These are phyloP conservation scores for Kandelia obovata DNA, from an alignment of 345 rosid genomes.

Conservation along the genomic window DNA sequence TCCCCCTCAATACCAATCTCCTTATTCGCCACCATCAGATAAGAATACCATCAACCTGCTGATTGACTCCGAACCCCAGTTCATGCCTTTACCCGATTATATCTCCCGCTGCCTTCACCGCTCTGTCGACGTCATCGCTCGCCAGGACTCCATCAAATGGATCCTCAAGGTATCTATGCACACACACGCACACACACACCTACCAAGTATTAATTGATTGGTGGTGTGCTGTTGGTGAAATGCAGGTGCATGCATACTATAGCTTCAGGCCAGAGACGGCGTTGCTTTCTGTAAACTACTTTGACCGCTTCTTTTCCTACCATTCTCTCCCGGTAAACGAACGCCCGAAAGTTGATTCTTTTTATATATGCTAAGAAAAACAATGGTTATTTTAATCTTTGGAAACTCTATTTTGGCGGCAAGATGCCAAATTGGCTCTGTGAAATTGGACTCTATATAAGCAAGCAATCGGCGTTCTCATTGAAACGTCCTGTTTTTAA, in stretches of 20 bases:
- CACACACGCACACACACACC: not conserved
- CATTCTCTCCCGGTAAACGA: constrained; percentile 39
- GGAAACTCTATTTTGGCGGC: too few species aligned
- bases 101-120: constrained; percentile 40
- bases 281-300: constrained; percentile 50
- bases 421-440: too few species aligned
- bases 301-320: constrained; percentile 61
- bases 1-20: constrained; percentile 3
- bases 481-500: too few species aligned
- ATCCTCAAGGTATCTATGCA: constrained; percentile 40
- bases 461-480: too few species aligned
- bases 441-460: too few species aligned
- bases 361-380: too few species aligned
- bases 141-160: constrained; percentile 69
- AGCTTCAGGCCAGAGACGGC: constrained; percentile 48
- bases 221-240: not conserved
- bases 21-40: constrained; percentile 20
- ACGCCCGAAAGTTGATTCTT: too few species aligned
- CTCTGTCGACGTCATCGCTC: constrained; percentile 42
- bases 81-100: constrained; percentile 38
- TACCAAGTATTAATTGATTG: not conserved
- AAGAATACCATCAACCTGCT: constrained; percentile 20
- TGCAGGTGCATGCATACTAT: constrained; percentile 53
- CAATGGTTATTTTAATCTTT: too few species aligned
- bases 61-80: constrained; percentile 35